Evolutionary conservation across 371 early-diverging fungal species (phyloP), one percentile per base, ranked within the genome.

Genomic region (Capniomyces stellatus): DNA sequence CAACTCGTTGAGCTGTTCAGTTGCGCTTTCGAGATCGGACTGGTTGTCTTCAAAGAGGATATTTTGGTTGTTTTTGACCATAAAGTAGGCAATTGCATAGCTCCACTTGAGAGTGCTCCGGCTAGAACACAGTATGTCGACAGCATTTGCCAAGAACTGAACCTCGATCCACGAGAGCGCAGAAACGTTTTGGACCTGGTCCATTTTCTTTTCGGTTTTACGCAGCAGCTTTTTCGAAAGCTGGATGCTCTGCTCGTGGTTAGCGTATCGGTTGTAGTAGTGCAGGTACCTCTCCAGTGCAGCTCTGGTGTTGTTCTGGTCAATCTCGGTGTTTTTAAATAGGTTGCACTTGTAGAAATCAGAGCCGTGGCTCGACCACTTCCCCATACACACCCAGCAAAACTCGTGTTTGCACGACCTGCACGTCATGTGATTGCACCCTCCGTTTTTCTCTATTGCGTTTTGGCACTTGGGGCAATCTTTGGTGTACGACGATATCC

Each of bases 151-250:
- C 29, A 97, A 67, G 64, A 95, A 97, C 70, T 97, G 96, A 0
- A 93, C 95, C 71, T 97, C 94, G 61, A 97, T 97, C 98, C 98
- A 97, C 29, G 92, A 89, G 44, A 95, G 72, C 29, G 82, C 82
- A 25, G 19, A 77, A 75, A 49, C 78, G 75, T 23, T 43, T 41
- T 94, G 96, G 82, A 94, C 85, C 60, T 85, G 85, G 57, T 91
- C 90, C 93, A 97, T 97, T 61, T 90, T 91, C 58, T 78, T 79
- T 62, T 93, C 92, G 22, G 92, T 93, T 63, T 83, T 81, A 52
- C 71, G 65, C 63, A 87, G 83, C 42, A 94, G 72, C 59, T 90
- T 82, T 58, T 79, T 80, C 60, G 89, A 89, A 29, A 95, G 73
- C 63, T 84, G 84, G 13, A 90, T 89, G 3, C 87, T 87, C 63